phyloP scores from a whole-genome alignment of 176 grass and related monocot genomes.

The Dendrocalamus sinicus region DNA sequence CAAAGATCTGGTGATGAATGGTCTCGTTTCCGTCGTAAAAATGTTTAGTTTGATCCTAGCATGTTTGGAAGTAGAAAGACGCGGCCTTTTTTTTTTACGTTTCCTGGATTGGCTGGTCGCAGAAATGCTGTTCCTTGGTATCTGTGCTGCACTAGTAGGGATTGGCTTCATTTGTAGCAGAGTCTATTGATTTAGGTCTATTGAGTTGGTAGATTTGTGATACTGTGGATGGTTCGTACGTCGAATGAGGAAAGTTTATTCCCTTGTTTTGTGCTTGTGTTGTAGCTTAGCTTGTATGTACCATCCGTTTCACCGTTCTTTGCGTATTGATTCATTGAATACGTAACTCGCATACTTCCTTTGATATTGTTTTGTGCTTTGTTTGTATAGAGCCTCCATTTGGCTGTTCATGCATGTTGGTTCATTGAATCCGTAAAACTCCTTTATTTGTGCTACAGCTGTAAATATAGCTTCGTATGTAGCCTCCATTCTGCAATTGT shows the following conservation, averaged over 20 bases:
- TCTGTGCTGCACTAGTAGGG: neutral
- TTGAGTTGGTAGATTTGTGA: neutral
- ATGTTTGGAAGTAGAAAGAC: conserved; percentile 31
- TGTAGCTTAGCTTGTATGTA: conserved; percentile 36
- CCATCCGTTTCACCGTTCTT: conserved; percentile 5
- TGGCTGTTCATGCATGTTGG: neutral
- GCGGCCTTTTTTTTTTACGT: neutral
- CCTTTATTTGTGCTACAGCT: neutral
- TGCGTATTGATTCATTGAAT: neutral
- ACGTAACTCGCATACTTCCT: neutral
- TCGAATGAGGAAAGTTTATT: conserved; percentile 1
- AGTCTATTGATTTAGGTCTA: conserved; percentile 22
- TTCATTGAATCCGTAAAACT: neutral
- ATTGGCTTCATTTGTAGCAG: neutral
- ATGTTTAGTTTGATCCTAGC: conserved; percentile 18
- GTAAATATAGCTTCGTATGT: conserved; percentile 3
- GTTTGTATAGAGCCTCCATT: conserved; percentile 2
- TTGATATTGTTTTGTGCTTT: neutral
- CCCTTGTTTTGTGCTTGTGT: conserved; percentile 14
- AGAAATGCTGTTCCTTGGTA: conserved; percentile 26
- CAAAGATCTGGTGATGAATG: conserved; percentile 46
- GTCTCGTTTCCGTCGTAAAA: neutral
- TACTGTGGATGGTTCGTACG: neutral
- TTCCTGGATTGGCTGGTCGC: conserved; percentile 18
- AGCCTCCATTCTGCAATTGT: neutral